phyloP scores from a whole-genome alignment of 2,329 filamentous ascomycete genomes.

The Chrysoporthe cubensis region DNA sequence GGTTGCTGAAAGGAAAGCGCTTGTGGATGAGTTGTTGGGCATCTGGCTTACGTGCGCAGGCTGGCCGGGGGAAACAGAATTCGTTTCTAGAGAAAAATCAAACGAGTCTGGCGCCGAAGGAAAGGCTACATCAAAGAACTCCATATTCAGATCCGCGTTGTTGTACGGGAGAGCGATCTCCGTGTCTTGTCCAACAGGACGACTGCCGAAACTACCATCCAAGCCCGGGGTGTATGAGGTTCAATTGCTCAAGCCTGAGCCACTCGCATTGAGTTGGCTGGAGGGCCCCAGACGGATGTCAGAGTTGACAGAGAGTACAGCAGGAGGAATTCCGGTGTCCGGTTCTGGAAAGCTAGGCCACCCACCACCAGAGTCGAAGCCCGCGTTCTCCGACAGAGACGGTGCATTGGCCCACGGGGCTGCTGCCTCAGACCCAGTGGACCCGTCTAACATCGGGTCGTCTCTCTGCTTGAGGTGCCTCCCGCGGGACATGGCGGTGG shows the following conservation, averaged over 20 bases:
- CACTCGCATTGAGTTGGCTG: background rate
- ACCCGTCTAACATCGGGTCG: conserved; percentile 2
- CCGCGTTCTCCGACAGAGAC: background rate
- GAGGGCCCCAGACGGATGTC: background rate
- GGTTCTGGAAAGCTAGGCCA: background rate
- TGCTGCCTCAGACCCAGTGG: background rate
- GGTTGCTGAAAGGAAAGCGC: background rate
- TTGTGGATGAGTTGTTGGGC: background rate
- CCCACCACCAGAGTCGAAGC: background rate
- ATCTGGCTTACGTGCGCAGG: background rate
- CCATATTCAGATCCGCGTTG: background rate
- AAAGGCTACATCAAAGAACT: background rate
- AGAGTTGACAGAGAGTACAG: background rate
- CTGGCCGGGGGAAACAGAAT: background rate
- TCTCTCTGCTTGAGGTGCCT: background rate
- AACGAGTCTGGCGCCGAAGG: background rate
- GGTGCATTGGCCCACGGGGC: background rate
- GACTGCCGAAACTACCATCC: background rate
- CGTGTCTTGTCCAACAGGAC: background rate
- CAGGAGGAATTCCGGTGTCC: background rate
- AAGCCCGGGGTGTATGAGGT: background rate
- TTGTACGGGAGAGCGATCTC: background rate
- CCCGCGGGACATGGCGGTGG: conserved; percentile 2
- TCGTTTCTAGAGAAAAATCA: background rate
- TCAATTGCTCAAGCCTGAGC: background rate